A percentile compares a stretch with the other conserved stretches of the same genome.
Conservation (phyloP, 768 basidiomycete species). For the Pulveroboletus ravenelii region DNA sequence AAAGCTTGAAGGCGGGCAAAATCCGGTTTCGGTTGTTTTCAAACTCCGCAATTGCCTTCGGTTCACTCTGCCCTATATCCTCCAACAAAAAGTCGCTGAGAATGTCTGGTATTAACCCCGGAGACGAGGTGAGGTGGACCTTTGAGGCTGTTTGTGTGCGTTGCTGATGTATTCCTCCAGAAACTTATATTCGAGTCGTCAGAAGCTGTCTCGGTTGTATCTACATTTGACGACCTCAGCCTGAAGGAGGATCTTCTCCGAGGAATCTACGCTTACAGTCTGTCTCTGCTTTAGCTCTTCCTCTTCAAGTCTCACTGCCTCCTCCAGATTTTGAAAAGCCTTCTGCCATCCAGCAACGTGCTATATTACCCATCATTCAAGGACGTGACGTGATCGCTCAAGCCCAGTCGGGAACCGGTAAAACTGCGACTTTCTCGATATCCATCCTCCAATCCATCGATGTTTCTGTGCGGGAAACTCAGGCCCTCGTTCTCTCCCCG, state of each 20-base stretch:
- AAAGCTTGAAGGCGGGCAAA: not conserved
- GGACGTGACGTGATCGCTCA: constrained; percentile 98
- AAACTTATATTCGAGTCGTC: constrained; percentile 97
- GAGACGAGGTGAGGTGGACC: constrained; percentile 66
- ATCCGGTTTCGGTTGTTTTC: constrained; percentile 31
- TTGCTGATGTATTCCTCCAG: constrained; percentile 30
- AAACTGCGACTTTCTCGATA: constrained; percentile 99
- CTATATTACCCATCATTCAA: constrained; percentile 93
- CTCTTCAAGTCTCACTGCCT: constrained; percentile 1
- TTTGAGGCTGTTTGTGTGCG: constrained; percentile 4
- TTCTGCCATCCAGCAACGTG: constrained; percentile 97
- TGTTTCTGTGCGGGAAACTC: constrained; percentile 88
- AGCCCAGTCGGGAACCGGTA: constrained; percentile 98
- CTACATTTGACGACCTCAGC: constrained; percentile 85
- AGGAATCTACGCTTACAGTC: constrained; percentile 98
- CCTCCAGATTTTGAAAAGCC: constrained; percentile 89
- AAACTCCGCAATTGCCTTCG: constrained; percentile 45
- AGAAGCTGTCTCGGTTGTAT: constrained; percentile 84
- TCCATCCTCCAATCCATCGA: constrained; percentile 98
- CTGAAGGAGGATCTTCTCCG: constrained; percentile 94
- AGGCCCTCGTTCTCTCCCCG: constrained; percentile 93
- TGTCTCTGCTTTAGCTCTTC: constrained; percentile 21
- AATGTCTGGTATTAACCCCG: constrained; percentile 80
- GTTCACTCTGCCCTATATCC: constrained; percentile 29
- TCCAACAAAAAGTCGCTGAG: constrained; percentile 34